Evolutionary conservation across 176 grass and related monocot genomes (phyloP), one percentile per base, ranked within the genome.

Genomic region (Oryza rufipogon): DNA sequence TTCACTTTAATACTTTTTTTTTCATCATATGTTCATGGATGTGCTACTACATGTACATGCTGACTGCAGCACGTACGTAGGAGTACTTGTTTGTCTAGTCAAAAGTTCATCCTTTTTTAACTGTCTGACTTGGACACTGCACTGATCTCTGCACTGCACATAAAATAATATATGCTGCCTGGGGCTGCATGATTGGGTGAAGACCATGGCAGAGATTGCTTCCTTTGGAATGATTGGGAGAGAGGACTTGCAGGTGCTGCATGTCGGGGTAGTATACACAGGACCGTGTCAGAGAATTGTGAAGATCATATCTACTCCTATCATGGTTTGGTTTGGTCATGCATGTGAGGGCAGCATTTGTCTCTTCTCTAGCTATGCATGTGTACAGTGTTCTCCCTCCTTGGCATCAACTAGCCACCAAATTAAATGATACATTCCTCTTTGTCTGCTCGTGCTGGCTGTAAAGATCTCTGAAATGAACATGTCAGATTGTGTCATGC

Each of bases 151-250:
- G 71, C 71, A 49, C 41, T 85, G 83, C 51, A 77, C 86, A 89
- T 91, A 71, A 93, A 91, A 91, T 92, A 85, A 92, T 92, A 78
- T 63, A 63, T 63, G 58, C n/a, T 63, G 58, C 58, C 58, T 67
- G 42, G 42, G 51, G 10, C 17, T 81, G 70, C 81, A 89, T 91
- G 85, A 89, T 96, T 90, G 47, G 71, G 41, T 83, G 77, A 88
- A 64, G 84, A 90, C 89, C 75, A 41, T 87, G 84, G 64, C 84
- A 87, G 84, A 90, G 70, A 80, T 90, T 90, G 89, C 64, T 34
- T 64, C 39, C 14, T 16, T 16, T 47, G 30, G 65, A 80, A 87
- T 87, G 75, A 87, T 87, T 90, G 76, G 49, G 47, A 68, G 54
- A 74, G 68, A 74, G 36, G 93, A 96, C 88, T 71, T 86, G 90